Evolutionary conservation across 768 basidiomycete species (phyloP).

Genomic region (Lentinus tigrinus): DNA sequence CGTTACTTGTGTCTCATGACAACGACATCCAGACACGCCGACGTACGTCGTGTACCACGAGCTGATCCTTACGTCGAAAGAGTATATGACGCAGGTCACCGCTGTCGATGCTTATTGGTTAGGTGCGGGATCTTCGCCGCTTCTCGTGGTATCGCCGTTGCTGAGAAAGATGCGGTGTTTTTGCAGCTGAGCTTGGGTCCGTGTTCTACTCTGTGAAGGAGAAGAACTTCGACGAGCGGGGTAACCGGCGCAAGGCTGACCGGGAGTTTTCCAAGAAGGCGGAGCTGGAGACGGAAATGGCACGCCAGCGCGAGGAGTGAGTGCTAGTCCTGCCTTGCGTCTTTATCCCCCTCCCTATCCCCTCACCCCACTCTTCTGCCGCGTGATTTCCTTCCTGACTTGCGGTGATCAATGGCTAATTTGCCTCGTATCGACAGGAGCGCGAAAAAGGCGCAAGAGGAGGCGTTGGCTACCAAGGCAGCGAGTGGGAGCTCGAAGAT

Average conservation of each 20-base stretch:
- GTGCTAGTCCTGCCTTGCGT: slow-evolving; percentile 1
- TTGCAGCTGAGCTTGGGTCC: slow-evolving; percentile 84
- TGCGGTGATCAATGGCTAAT: neutral
- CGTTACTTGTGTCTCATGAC: neutral
- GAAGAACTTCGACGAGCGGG: slow-evolving; percentile 93
- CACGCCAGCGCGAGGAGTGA: slow-evolving; percentile 75
- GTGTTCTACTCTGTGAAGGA: slow-evolving; percentile 98
- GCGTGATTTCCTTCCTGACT: neutral
- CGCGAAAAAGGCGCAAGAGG: slow-evolving; percentile 62
- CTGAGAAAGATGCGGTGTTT: neutral
- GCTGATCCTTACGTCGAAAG: slow-evolving; percentile 90
- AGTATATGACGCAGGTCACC: slow-evolving; percentile 99
- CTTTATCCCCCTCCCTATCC: neutral
- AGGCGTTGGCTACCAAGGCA: slow-evolving; percentile 54
- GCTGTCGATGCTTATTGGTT: slow-evolving; percentile 98
- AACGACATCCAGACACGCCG: slow-evolving; percentile 68
- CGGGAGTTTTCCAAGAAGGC: slow-evolving; percentile 90
- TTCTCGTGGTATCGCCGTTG: neutral
- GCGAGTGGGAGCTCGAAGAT: slow-evolving; percentile 60
- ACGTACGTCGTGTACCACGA: slow-evolving; percentile 98
- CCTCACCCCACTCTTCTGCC: no score
- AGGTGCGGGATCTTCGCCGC: slow-evolving; percentile 46
- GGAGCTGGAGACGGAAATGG: slow-evolving; percentile 91
- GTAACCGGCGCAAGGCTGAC: slow-evolving; percentile 73
- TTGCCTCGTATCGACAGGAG: slow-evolving; percentile 37